phyloP scores from a whole-genome alignment of 2,329 filamentous ascomycete genomes.

The Cordyceps militaris region DNA sequence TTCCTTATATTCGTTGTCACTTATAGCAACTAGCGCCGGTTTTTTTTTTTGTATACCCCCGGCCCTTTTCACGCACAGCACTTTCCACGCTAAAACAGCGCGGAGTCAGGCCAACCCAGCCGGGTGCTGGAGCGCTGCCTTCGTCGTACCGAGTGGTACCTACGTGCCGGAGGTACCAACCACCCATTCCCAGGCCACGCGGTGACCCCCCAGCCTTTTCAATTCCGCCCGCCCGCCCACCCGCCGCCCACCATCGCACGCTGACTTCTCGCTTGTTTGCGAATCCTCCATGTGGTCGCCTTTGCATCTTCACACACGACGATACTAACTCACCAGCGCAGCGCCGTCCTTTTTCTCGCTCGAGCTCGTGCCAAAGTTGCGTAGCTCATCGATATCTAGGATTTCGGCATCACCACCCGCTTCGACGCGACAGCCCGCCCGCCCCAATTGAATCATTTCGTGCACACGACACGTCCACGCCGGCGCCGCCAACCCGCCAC shows the following conservation, averaged over 20 bases:
- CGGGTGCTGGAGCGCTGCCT: background rate
- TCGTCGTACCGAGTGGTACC: background rate
- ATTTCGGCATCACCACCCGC: background rate
- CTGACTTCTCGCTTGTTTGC: slow-evolving; percentile 1
- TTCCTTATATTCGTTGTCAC: background rate
- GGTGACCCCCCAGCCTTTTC: slow-evolving; percentile 1
- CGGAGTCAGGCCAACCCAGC: background rate
- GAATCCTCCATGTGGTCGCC: background rate
- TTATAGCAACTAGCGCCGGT: background rate
- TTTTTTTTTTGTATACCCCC: background rate
- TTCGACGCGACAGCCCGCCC: background rate
- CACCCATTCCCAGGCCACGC: slow-evolving; percentile 3
- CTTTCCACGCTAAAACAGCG: background rate
- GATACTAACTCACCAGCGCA: slow-evolving; percentile 11
- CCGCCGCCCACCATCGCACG: background rate
- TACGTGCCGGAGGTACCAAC: background rate
- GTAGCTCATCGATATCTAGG: slow-evolving; percentile 3
- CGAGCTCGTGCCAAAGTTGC: slow-evolving; percentile 8
- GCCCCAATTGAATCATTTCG: background rate
- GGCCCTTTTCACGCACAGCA: background rate
- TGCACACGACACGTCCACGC: background rate
- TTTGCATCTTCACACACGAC: slow-evolving; percentile 8
- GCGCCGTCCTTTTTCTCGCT: background rate
- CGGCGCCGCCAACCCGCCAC: background rate
- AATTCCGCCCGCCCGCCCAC: background rate